Evolutionary conservation across 768 basidiomycete species (phyloP).

Genomic region (Boletus coccyginus): DNA sequence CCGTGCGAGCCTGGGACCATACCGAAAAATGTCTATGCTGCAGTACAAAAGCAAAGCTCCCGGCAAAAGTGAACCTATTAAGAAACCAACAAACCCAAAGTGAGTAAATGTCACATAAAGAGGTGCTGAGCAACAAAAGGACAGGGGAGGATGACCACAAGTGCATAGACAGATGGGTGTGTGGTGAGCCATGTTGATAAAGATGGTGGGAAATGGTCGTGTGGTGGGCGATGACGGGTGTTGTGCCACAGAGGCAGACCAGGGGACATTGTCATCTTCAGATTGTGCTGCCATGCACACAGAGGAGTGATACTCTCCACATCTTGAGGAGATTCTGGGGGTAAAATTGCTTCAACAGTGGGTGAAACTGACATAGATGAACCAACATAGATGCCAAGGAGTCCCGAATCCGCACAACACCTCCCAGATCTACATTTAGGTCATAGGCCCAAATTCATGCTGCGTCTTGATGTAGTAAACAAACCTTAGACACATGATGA

Average conservation of each 20-base stretch:
- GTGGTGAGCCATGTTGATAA: neutral
- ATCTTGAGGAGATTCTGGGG: slow-evolving; percentile 18
- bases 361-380: slow-evolving; percentile 32
- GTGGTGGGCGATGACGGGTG: no score
- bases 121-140: neutral
- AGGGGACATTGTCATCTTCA: slow-evolving; percentile 14
- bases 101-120: neutral
- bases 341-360: slow-evolving; percentile 33
- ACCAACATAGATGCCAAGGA: slow-evolving; percentile 11
- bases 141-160: neutral
- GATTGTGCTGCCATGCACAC: slow-evolving; percentile 1
- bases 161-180: neutral
- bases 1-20: no score
- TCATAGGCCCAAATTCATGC: no score
- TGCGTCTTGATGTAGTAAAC: no score
- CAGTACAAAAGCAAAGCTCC: no score
- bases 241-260: slow-evolving; percentile 21
- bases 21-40: no score
- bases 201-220: neutral
- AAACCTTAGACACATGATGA: no score
- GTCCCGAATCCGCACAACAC: slow-evolving; percentile 8
- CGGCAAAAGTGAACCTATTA: neutral
- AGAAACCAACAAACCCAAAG: neutral
- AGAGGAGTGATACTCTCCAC: slow-evolving; percentile 8
- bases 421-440: no score